Evolutionary conservation across 2,329 filamentous ascomycete genomes (phyloP).

Genomic region (Fusarium xylarioides): DNA sequence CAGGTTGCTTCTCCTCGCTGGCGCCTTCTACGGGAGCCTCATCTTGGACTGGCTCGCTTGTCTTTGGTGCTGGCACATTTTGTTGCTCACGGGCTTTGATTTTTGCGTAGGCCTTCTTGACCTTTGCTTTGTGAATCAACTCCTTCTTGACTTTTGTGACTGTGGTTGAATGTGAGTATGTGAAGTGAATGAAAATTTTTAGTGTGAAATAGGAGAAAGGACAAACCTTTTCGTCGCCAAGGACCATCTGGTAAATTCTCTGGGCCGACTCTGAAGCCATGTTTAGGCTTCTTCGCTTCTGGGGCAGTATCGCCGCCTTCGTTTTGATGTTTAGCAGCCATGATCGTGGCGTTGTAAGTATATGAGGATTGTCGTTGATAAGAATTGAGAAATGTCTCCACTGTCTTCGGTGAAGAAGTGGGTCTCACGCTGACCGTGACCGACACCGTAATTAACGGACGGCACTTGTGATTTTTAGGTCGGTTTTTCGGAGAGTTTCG

Average conservation of each 20-base stretch:
- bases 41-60: conserved; percentile 18
- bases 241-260: conserved; percentile 91
- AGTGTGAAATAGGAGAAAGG: not conserved
- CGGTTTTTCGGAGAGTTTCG: conserved; percentile 18
- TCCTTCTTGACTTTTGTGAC: conserved; percentile 89
- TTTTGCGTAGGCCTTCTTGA: conserved; percentile 92
- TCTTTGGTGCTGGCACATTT: conserved; percentile 32
- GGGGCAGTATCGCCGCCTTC: conserved; percentile 45
- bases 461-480: not conserved
- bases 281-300: conserved; percentile 62
- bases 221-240: conserved; percentile 77
- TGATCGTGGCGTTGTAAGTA: conserved; percentile 30
- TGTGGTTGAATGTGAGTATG: conserved; percentile 48
- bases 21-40: conserved; percentile 19
- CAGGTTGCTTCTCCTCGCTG: conserved; percentile 19
- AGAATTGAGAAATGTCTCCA: conserved; percentile 32
- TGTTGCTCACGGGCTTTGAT: conserved; percentile 67
- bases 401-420: conserved; percentile 28
- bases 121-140: conserved; percentile 90
- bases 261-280: conserved; percentile 87
- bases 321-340: conserved; percentile 47
- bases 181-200: conserved; percentile 26
- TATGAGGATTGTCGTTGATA: conserved; percentile 34
- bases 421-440: not conserved
- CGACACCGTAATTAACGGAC: conserved; percentile 1